phyloP scores from a whole-genome alignment of 1,284 basidiomycete genomes.

The Boletus semigastroideus region DNA sequence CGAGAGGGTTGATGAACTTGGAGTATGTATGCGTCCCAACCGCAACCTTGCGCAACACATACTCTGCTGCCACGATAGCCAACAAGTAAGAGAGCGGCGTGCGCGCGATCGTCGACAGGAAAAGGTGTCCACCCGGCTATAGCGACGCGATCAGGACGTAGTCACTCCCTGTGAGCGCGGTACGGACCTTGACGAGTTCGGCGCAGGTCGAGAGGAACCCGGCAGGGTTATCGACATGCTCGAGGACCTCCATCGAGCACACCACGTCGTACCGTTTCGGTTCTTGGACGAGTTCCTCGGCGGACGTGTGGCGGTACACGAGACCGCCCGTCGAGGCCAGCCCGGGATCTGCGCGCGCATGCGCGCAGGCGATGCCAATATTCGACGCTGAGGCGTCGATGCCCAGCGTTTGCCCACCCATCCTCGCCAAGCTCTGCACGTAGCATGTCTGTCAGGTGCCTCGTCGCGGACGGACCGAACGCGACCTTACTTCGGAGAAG shows the following conservation, averaged over 20 bases:
- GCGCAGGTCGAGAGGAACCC: constrained; percentile 83
- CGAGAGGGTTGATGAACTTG: constrained; percentile 89
- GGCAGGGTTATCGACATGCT: constrained; percentile 93
- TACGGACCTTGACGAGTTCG: constrained; percentile 77
- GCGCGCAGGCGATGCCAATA: constrained; percentile 82
- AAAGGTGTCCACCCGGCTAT: constrained; percentile 92
- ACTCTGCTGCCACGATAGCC: constrained; percentile 90
- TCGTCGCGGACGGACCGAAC: background rate
- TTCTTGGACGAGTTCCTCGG: constrained; percentile 69
- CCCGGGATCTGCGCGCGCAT: constrained; percentile 78
- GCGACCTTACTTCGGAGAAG: constrained; percentile 74
- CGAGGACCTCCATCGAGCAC: constrained; percentile 97
- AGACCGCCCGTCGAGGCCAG: constrained; percentile 40
- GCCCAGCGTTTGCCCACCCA: constrained; percentile 85
- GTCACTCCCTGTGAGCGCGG: background rate
- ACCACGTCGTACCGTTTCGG: constrained; percentile 84
- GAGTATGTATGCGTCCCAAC: constrained; percentile 90
- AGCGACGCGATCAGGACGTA: constrained; percentile 1
- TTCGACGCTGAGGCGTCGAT: constrained; percentile 91
- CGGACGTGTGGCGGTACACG: constrained; percentile 76
- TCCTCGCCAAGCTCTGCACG: constrained; percentile 75
- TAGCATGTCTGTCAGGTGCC: background rate
- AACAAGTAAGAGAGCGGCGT: constrained; percentile 89
- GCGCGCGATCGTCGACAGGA: constrained; percentile 95
- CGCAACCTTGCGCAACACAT: constrained; percentile 79